Evolutionary conservation across 352 stramenopile genomes (phyloP).

Genomic region (Globisporangium echinulatum): DNA sequence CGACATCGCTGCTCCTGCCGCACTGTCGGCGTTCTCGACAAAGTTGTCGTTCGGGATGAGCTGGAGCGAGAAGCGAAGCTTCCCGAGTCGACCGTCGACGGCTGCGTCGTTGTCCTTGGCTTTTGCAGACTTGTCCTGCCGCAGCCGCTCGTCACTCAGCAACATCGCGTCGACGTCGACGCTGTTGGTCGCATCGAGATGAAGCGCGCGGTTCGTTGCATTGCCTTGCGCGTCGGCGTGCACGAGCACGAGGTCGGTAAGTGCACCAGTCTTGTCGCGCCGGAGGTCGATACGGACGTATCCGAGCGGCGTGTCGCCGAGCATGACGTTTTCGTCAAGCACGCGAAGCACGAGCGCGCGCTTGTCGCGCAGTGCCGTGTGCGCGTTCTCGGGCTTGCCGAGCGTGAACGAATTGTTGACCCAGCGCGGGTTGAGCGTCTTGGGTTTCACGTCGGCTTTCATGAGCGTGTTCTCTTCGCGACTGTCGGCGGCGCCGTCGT

Average conservation of each 20-base stretch:
- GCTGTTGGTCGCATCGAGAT: constrained; percentile 29
- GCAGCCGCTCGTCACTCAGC: constrained; percentile 26
- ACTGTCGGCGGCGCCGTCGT: constrained; percentile 22
- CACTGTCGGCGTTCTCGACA: constrained; percentile 18
- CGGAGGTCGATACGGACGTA: constrained; percentile 51
- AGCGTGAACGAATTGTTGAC: constrained; percentile 64
- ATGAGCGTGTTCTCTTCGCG: constrained; percentile 49
- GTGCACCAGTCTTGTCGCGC: constrained; percentile 36
- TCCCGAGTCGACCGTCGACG: constrained; percentile 42
- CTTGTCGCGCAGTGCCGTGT: constrained; percentile 50
- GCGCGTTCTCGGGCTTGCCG: constrained; percentile 36
- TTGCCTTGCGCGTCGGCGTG: constrained; percentile 33
- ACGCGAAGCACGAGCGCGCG: constrained; percentile 52
- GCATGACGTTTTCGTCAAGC: constrained; percentile 43
- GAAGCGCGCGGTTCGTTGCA: constrained; percentile 19
- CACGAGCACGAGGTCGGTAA: constrained; percentile 42
- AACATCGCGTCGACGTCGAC: constrained; percentile 50
- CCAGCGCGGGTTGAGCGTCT: constrained; percentile 63
- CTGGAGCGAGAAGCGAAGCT: constrained; percentile 44
- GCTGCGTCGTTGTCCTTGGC: constrained; percentile 33
- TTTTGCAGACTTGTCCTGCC: constrained; percentile 22
- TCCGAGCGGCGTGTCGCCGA: constrained; percentile 47
- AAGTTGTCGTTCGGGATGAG: constrained; percentile 59
- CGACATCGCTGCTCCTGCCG: too few species aligned
- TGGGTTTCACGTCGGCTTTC: constrained; percentile 65